phyloP scores from a whole-genome alignment of 495 filamentous ascomycete genomes.

The Penicillium taxi region DNA sequence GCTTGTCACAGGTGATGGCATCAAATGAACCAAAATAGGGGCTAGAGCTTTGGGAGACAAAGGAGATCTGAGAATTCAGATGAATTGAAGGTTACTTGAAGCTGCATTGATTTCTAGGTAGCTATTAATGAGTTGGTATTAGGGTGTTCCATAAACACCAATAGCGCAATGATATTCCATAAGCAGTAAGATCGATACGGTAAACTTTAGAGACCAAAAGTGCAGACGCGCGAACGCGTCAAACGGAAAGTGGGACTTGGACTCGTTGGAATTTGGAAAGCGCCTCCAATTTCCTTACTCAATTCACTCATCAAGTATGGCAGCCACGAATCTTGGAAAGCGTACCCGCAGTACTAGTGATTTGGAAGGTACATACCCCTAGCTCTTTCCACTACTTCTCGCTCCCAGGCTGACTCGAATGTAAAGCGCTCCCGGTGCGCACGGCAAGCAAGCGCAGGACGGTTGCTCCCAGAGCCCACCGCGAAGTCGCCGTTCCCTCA shows the following conservation, averaged over 20 bases:
- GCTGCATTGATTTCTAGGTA: too few relatives aligned
- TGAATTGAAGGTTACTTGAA: neutral
- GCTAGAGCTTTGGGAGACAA: too few relatives aligned
- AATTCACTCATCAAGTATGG: constrained; percentile 39
- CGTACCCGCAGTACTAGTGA: constrained; percentile 50
- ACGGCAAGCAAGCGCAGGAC: constrained; percentile 58
- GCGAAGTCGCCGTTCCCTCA: constrained; percentile 18
- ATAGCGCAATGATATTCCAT: too few relatives aligned
- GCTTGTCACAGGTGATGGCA: constrained; percentile 1
- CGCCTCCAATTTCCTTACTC: constrained; percentile 3
- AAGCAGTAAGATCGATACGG: too few relatives aligned
- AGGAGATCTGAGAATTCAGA: neutral
- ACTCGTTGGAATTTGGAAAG: constrained; percentile 7
- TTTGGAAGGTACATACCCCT: constrained; percentile 43
- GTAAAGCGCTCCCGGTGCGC: constrained; percentile 33
- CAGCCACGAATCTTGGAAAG: constrained; percentile 50
- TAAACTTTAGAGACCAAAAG: neutral
- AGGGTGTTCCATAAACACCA: too few relatives aligned
- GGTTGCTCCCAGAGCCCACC: constrained; percentile 29
- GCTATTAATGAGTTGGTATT: too few relatives aligned
- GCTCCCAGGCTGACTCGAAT: constrained; percentile 6
- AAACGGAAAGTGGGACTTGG: neutral
- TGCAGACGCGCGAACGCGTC: constrained; percentile 8
- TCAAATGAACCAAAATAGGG: neutral
- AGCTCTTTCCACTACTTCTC: neutral